A percentile compares a stretch with the other conserved stretches of the same genome.
phyloP scores from a whole-genome alignment of 805 yeast genomes.

The Ogataea methylovora region DNA sequence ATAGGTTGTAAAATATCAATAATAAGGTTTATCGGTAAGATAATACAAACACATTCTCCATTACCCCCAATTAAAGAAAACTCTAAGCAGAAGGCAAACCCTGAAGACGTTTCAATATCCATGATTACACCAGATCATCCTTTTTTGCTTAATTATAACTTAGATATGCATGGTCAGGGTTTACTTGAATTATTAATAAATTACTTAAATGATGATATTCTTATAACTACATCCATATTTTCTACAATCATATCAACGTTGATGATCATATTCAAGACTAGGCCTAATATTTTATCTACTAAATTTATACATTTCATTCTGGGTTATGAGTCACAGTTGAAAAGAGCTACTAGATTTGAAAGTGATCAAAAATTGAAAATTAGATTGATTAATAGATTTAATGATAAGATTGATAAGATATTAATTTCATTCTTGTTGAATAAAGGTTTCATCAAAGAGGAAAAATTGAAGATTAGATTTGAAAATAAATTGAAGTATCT shows the following conservation, averaged over 20 bases:
- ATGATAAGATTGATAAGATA: slow-evolving; percentile 28
- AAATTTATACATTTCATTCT: slow-evolving; percentile 54
- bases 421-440: slow-evolving; percentile 24
- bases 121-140: slow-evolving; percentile 55
- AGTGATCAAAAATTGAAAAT: slow-evolving; percentile 22
- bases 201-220: slow-evolving; percentile 46
- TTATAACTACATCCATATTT: slow-evolving; percentile 49
- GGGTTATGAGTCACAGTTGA: slow-evolving; percentile 50
- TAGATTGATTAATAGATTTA: slow-evolving; percentile 24
- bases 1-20: slow-evolving; percentile 59
- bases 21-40: slow-evolving; percentile 61
- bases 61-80: slow-evolving; percentile 25
- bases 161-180: slow-evolving; percentile 68
- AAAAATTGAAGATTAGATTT: slow-evolving; percentile 22
- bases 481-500: slow-evolving; percentile 25
- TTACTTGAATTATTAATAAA: slow-evolving; percentile 59
- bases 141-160: slow-evolving; percentile 40
- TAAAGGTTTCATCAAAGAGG: slow-evolving; percentile 26
- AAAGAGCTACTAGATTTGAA: slow-evolving; percentile 44
- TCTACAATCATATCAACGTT: slow-evolving; percentile 64
- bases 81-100: not conserved
- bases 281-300: slow-evolving; percentile 50
- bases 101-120: slow-evolving; percentile 33
- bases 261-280: slow-evolving; percentile 52
- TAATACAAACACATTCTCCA: slow-evolving; percentile 47